phyloP scores from a whole-genome alignment of 768 basidiomycete species.

The Cubamyces sp. region DNA sequence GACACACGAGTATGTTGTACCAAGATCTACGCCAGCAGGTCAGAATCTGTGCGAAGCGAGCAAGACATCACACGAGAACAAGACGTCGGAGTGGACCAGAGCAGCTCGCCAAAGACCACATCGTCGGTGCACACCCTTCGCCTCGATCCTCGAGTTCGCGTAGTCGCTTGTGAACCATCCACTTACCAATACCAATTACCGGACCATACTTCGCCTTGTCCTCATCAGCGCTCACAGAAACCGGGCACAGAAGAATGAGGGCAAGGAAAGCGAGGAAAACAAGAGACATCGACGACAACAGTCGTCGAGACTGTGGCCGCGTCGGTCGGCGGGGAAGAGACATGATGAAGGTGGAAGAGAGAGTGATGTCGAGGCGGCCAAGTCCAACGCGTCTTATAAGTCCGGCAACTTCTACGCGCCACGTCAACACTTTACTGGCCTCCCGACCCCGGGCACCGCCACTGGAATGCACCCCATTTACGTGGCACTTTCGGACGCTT shows the following conservation, averaged over 20 bases:
- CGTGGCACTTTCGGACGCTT: constrained; percentile 7
- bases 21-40: constrained; percentile 63
- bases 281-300: constrained; percentile 62
- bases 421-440: constrained; percentile 27
- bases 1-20: constrained; percentile 97
- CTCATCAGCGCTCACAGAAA: constrained; percentile 61
- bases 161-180: constrained; percentile 2
- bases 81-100: not conserved
- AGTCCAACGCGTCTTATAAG: constrained; percentile 24
- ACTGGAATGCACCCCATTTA: constrained; percentile 4
- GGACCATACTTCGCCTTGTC: constrained; percentile 81
- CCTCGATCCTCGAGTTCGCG: not conserved
- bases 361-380: constrained; percentile 11
- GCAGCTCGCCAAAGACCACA: not conserved
- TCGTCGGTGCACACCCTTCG: not conserved
- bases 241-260: constrained; percentile 71
- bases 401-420: constrained; percentile 19
- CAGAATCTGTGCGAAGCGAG: constrained; percentile 8
- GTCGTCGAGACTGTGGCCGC: constrained; percentile 59
- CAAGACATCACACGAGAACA: not conserved
- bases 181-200: constrained; percentile 89
- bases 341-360: constrained; percentile 30
- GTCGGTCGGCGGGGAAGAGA: constrained; percentile 47
- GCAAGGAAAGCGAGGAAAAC: constrained; percentile 57
- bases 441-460: constrained; percentile 22